Evolutionary conservation across 2,329 filamentous ascomycete genomes (phyloP), one percentile per base, ranked within the genome.

Genomic region (Exophiala alcalophila): DNA sequence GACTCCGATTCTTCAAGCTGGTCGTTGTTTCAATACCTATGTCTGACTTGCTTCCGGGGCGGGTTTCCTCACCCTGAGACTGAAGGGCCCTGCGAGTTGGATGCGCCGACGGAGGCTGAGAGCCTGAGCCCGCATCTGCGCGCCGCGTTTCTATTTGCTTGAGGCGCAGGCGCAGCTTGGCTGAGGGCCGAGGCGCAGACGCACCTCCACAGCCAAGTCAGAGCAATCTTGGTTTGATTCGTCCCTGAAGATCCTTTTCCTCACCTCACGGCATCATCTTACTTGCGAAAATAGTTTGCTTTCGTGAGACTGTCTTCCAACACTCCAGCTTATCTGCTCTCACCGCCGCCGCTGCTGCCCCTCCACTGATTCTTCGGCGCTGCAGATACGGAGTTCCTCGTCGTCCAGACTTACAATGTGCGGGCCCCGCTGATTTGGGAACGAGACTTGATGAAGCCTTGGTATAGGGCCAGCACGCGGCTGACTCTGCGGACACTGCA

Each of bases 91-190:
- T 32, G 27, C n/a, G 31, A 21, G 27, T 27, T 18, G 25, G 15
- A n/a, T 16, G 28, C 26, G 42, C 45, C 40, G 40, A 51, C 44
- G 49, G 44, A 48, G 44, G 44, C 48, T 50, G 47, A n/a, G n/a
- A n/a, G n/a, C n/a, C n/a, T n/a, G n/a, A n/a, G n/a, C n/a, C n/a
- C n/a, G n/a, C n/a, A n/a, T n/a, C n/a, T n/a, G n/a, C n/a, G n/a
- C n/a, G n/a, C n/a, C n/a, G n/a, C n/a, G n/a, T n/a, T n/a, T n/a
- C n/a, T n/a, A n/a, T n/a, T n/a, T n/a, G n/a, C n/a, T n/a, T n/a
- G n/a, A 51, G 47, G 44, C 44, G 48, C 34, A 32, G 34, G 30
- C 30, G 33, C 27, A 47, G 28, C 31, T 35, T 34, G 29, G 19
- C n/a, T 27, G 39, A 34, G 29, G 27, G 34, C 19, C 15, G 28